phyloP scores from a whole-genome alignment of 768 basidiomycete species.

The Lepiota brunneoincarnata region DNA sequence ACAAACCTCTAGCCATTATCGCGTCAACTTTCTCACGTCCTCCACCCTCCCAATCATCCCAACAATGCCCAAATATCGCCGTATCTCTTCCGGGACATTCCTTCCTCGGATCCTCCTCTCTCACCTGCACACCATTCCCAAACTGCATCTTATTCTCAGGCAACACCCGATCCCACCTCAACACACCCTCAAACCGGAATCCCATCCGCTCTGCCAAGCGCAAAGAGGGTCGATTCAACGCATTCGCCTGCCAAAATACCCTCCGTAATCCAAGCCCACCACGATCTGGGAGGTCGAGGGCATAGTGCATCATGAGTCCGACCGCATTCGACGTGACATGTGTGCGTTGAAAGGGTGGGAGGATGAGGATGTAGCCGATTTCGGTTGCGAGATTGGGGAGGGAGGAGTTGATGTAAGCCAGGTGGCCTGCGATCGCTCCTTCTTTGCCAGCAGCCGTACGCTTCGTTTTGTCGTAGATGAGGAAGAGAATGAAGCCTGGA shows the following conservation, averaged over 20 bases:
- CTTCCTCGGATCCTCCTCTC: slow-evolving; percentile 30
- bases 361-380: slow-evolving; percentile 51
- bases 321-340: slow-evolving; percentile 57
- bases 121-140: slow-evolving; percentile 30
- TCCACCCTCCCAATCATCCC: slow-evolving; percentile 54
- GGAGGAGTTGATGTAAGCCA: slow-evolving; percentile 48
- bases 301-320: slow-evolving; percentile 48
- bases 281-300: slow-evolving; percentile 35
- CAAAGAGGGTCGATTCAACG: slow-evolving; percentile 45
- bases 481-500: slow-evolving; percentile 40
- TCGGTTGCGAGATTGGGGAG: slow-evolving; percentile 43
- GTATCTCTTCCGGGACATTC: slow-evolving; percentile 38
- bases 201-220: slow-evolving; percentile 56
- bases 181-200: slow-evolving; percentile 49
- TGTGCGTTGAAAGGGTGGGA: slow-evolving; percentile 60
- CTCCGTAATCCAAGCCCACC: slow-evolving; percentile 55
- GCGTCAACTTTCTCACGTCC: slow-evolving; percentile 27
- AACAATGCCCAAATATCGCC: slow-evolving; percentile 42
- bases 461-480: slow-evolving; percentile 50
- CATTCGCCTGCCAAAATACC: slow-evolving; percentile 59
- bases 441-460: slow-evolving; percentile 13
- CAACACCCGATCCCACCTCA: slow-evolving; percentile 55
- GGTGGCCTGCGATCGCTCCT: slow-evolving; percentile 46
- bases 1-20: slow-evolving; percentile 25
- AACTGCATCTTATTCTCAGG: slow-evolving; percentile 32